Evolutionary conservation across 192 early-diverging fungal genomes (phyloP), one percentile per base, ranked within the genome.

Genomic region (Umbelopsis isabellina): DNA sequence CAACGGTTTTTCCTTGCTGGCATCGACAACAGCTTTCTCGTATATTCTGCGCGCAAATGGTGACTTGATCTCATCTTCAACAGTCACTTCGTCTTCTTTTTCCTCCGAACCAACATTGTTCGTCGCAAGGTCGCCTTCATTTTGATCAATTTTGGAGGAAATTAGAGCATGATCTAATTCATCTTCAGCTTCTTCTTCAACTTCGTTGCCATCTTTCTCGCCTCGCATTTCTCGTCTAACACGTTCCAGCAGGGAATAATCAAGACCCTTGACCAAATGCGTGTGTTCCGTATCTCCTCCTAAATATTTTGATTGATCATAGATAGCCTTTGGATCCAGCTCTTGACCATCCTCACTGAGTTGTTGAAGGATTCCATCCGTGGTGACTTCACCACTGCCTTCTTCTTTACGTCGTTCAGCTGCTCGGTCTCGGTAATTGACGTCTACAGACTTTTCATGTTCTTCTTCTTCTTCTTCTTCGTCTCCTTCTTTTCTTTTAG

Each of bases 231-330:
- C 87, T n/a, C 85, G 80, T 21, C 91, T 82, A 6, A 91, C 83
- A 76, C 92, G 92, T 51, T 89, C 77, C 18, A 97, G 82, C 6
- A 97, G 83, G 12, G 92, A 85, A 82, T 82, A 96, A 77, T 97
- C 96, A 3, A 97, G 81, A 27, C 96, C 96, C 65, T 95, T 97
- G 21, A 97, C 96, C 53, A 97, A 75, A 83, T 97, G 96, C 4
- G 96, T 96, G 70, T 92, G 94, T 23, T 91, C 82, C 12, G 83
- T 72, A 79, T 94, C 93, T 47, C 96, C 96, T 65, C 95, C 96
- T 20, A 97, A 78, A 69, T 87, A 96, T 77, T 97, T 97, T 52
- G 91, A 92, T 72, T 93, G 91, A 72, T 94, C 89, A 52, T 91
- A 91, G 2, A 80, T 70, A 10, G 85, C 73, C 0, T 85, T 80